These are phyloP conservation scores for Patellaria atrata DNA, from an alignment of 495 filamentous ascomycete genomes.

Conservation along the genomic window DNA sequence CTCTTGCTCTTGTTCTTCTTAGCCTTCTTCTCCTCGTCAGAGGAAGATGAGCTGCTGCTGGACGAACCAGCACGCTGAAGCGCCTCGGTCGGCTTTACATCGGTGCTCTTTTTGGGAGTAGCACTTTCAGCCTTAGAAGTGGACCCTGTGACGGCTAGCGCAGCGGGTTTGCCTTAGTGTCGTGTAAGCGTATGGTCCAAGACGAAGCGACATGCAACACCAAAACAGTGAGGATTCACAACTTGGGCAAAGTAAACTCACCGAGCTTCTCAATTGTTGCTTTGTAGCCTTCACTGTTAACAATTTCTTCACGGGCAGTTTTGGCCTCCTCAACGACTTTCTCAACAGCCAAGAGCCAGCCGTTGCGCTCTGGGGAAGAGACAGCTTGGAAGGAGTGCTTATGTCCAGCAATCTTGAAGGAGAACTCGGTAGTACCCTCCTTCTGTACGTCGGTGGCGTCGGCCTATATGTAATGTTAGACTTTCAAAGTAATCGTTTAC, in stretches of 20 bases:
- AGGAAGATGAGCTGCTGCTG: constrained; percentile 26
- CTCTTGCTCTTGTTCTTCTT: constrained; percentile 27
- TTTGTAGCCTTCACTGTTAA: constrained; percentile 31
- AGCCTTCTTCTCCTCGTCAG: constrained; percentile 25
- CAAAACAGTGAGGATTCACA: constrained; percentile 1
- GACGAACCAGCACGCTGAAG: constrained; percentile 18
- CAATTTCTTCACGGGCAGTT: constrained; percentile 31
- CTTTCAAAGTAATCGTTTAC: too few species aligned
- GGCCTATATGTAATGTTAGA: constrained; percentile 48
- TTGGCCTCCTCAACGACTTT: constrained; percentile 42
- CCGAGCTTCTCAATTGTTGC: constrained; percentile 31
- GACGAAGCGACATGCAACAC: constrained; percentile 22
- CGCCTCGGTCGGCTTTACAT: constrained; percentile 21
- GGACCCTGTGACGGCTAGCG: constrained; percentile 17
- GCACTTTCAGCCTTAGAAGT: constrained; percentile 20
- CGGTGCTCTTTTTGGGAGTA: constrained; percentile 27
- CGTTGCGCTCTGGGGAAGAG: constrained; percentile 64
- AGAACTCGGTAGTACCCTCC: constrained; percentile 64
- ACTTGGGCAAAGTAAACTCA: constrained; percentile 17
- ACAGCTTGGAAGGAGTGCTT: constrained; percentile 82
- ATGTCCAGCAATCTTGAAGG: constrained; percentile 66
- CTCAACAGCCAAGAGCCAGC: constrained; percentile 55
- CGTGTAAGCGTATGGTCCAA: constrained; percentile 27
- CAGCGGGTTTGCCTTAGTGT: constrained; percentile 24
- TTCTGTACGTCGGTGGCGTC: constrained; percentile 68